Base-by-base conservation (phyloP, 441 rosid species). In the Jatropha podagrica region DNA sequence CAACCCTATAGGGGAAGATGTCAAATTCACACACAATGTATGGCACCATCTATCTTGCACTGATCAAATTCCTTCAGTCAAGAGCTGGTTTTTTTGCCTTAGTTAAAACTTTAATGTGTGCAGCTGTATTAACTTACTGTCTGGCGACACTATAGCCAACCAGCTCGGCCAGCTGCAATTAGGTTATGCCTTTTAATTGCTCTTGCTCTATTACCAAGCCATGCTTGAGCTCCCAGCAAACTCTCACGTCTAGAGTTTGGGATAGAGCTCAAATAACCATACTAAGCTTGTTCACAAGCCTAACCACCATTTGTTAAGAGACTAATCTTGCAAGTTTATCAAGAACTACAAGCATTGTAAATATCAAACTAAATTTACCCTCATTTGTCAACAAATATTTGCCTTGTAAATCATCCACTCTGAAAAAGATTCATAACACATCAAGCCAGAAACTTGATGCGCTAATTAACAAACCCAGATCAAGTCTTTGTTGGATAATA, bases 131-230 rank as follows among this genome's bases (percentile, higher is more conserved):
- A 86, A 90, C 87, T 91, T 89, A 89, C 95, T 85, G 89, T 77
- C 72, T 85, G 96, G 89, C 86, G 75, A 66, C 42, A 78, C 95
- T 92, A 83, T 3, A 89, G 88, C 95, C 96, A 89, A 65, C 80
- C 93, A 91, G 88, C 95, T 94, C 92, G 97, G 96, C 97, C 95
- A 90, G 97, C 91, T 80, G 96, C 97, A 83, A 69, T 58, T 32
- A 32, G 32, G 32, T 32, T 32, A 32, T 32, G 32, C 32, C 32
- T 32, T 32, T 32, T 32, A 32, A 32, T 32, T 32, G 32, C 32
- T 32, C 32, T 32, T 9, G 23, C 1, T 32, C 0, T 13, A 14
- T n/a, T 56, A 1, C 13, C 32, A 7, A 54, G n/a, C 48, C 46
- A 69, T 10, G 11, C 3, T 40, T 38, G 1, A 55, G 13, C 64